Percentiles rank a stretch among this genome's conserved stretches.
phyloP scores from a whole-genome alignment of 768 basidiomycete species.

The Tremella fuciformis region DNA sequence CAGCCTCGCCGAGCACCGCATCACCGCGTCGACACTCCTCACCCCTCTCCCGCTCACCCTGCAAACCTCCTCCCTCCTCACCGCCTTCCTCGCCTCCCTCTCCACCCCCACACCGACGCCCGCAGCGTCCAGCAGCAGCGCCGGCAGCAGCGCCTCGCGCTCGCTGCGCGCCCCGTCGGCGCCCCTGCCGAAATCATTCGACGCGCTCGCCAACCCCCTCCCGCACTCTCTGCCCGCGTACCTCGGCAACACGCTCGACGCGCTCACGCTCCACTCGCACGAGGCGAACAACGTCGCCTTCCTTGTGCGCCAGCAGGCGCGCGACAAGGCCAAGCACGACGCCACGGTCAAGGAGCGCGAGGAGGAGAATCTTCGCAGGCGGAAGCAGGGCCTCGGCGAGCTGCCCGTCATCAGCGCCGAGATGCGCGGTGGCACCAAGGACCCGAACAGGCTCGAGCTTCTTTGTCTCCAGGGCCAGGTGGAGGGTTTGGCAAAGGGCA shows the following conservation, averaged over 20 bases:
- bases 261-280: constrained; percentile 77
- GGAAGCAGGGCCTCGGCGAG: constrained; percentile 77
- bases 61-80: constrained; percentile 74
- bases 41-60: constrained; percentile 81
- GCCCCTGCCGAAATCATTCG: constrained; percentile 59
- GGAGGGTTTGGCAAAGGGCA: constrained; percentile 75
- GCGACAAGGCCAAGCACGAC: constrained; percentile 78
- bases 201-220: constrained; percentile 68
- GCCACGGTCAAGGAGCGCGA: constrained; percentile 75
- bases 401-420: constrained; percentile 82
- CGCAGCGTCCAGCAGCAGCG: constrained; percentile 51
- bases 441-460: constrained; percentile 84
- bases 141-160: constrained; percentile 44
- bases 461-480: constrained; percentile 81
- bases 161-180: constrained; percentile 20
- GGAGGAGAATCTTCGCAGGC: constrained; percentile 77
- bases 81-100: constrained; percentile 71
- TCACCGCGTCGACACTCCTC: constrained; percentile 81
- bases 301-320: constrained; percentile 77
- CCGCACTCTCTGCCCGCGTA: constrained; percentile 68
- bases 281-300: constrained; percentile 92
- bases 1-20: constrained; percentile 72
- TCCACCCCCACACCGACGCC: constrained; percentile 53
- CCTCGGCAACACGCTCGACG: constrained; percentile 79
- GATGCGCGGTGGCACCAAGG: constrained; percentile 79